Percentiles rank a stretch among this genome's conserved stretches.
Conservation (phyloP, 768 basidiomycete genomes). For the Tricholoma terreum region DNA sequence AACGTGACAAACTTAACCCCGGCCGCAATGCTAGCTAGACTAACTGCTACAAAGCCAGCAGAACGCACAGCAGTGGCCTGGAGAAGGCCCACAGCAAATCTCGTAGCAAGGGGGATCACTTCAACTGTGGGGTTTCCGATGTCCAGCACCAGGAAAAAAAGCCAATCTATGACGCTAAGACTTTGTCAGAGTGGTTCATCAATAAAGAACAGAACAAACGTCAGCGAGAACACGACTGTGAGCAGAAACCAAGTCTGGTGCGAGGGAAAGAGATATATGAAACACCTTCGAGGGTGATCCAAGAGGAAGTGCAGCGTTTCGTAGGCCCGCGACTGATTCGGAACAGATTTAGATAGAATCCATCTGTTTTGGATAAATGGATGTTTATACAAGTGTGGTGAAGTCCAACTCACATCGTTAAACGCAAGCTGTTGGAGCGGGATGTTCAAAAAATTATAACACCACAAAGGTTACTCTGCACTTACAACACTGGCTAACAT, state of each 20-base stretch:
- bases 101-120: slow-evolving; percentile 63
- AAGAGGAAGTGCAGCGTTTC: slow-evolving; percentile 90
- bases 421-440: slow-evolving; percentile 56
- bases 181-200: not conserved
- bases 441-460: not conserved
- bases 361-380: slow-evolving; percentile 50
- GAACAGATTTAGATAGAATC: slow-evolving; percentile 61
- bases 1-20: slow-evolving; percentile 70
- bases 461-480: slow-evolving; percentile 4
- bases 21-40: slow-evolving; percentile 72
- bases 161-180: slow-evolving; percentile 75
- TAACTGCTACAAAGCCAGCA: slow-evolving; percentile 82
- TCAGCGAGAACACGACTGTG: slow-evolving; percentile 62
- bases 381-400: not conserved
- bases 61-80: slow-evolving; percentile 83
- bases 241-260: slow-evolving; percentile 94
- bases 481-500: slow-evolving; percentile 81
- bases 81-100: slow-evolving; percentile 71
- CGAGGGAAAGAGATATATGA: slow-evolving; percentile 86
- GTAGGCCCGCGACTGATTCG: slow-evolving; percentile 52
- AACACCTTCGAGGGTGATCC: slow-evolving; percentile 92
- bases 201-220: slow-evolving; percentile 43
- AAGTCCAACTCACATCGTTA: slow-evolving; percentile 64
- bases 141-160: slow-evolving; percentile 86
- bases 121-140: slow-evolving; percentile 72